phyloP scores from a whole-genome alignment of 2,329 filamentous ascomycete genomes.

The Acephala macrosclerotiorum region DNA sequence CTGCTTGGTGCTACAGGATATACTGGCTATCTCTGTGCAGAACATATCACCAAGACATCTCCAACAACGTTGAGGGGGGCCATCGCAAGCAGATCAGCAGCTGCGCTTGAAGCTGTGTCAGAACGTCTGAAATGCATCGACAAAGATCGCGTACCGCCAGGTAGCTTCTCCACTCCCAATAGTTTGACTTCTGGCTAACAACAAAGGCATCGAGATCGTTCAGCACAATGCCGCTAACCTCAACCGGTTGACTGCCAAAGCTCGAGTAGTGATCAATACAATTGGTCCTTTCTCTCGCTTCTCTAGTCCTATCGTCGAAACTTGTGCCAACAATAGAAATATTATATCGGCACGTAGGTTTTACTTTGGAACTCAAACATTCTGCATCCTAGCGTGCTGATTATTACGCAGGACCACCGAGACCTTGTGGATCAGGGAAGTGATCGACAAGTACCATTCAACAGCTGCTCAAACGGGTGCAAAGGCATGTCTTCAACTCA shows the following conservation, averaged over 20 bases:
- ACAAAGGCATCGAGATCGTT: slow-evolving; percentile 21
- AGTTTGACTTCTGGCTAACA: slow-evolving; percentile 48
- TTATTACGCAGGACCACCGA: slow-evolving; percentile 18
- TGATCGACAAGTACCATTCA: slow-evolving; percentile 21
- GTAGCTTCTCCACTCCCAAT: background rate
- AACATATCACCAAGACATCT: slow-evolving; percentile 64
- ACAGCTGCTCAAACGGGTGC: slow-evolving; percentile 14
- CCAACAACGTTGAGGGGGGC: slow-evolving; percentile 72
- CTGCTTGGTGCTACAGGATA: slow-evolving; percentile 72
- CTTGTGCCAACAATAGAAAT: slow-evolving; percentile 69
- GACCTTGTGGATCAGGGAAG: slow-evolving; percentile 25
- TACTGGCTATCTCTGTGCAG: slow-evolving; percentile 66
- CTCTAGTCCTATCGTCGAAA: slow-evolving; percentile 69
- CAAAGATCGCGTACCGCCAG: slow-evolving; percentile 59
- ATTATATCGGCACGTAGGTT: slow-evolving; percentile 59
- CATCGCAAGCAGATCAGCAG: slow-evolving; percentile 65
- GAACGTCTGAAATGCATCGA: slow-evolving; percentile 60
- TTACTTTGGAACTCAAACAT: background rate
- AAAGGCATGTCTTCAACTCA: background rate
- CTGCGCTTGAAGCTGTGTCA: slow-evolving; percentile 58
- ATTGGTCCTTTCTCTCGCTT: slow-evolving; percentile 70
- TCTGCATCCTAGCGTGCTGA: background rate
- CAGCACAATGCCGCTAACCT: slow-evolving; percentile 21
- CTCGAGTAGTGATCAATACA: slow-evolving; percentile 64
- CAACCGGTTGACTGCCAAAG: slow-evolving; percentile 39